A percentile compares a stretch with the other conserved stretches of the same genome.
phyloP scores from a whole-genome alignment of 2,329 filamentous ascomycete species.

The Capronia epimyces region DNA sequence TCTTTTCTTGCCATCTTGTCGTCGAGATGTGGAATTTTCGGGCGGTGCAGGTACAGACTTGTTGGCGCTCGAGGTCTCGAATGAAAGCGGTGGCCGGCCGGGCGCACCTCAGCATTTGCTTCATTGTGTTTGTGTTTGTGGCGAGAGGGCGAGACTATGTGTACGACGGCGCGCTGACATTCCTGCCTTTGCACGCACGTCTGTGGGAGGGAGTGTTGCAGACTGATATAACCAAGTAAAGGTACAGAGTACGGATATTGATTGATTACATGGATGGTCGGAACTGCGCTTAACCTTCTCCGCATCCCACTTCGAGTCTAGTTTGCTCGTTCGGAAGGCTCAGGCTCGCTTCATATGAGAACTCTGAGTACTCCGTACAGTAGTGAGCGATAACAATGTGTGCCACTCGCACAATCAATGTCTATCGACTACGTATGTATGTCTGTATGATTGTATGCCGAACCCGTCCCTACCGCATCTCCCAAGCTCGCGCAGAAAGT shows the following conservation, averaged over 20 bases:
- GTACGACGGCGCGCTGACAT: neutral
- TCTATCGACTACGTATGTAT: too few relatives aligned
- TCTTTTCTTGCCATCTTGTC: slow-evolving; percentile 6
- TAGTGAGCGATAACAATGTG: too few relatives aligned
- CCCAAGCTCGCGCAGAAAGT: too few relatives aligned
- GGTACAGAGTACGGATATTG: neutral
- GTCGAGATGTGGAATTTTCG: slow-evolving; percentile 19
- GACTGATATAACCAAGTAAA: neutral
- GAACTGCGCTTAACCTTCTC: neutral
- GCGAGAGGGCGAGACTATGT: neutral
- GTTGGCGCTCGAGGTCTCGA: slow-evolving; percentile 9
- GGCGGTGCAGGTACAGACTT: neutral
- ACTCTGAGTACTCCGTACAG: too few relatives aligned
- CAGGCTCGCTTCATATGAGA: too few relatives aligned
- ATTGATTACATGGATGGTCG: neutral
- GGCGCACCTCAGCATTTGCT: slow-evolving; percentile 5
- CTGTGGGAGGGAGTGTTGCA: neutral
- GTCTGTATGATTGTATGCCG: too few relatives aligned
- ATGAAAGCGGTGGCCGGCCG: slow-evolving; percentile 13
- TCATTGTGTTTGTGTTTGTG: too few relatives aligned
- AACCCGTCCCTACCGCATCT: too few relatives aligned
- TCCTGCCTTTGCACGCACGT: neutral
- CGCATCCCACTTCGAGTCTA: neutral
- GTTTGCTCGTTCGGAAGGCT: too few relatives aligned
- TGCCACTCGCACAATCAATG: too few relatives aligned